phyloP scores from a whole-genome alignment of 768 basidiomycete species.

The Boletus huronensis region DNA sequence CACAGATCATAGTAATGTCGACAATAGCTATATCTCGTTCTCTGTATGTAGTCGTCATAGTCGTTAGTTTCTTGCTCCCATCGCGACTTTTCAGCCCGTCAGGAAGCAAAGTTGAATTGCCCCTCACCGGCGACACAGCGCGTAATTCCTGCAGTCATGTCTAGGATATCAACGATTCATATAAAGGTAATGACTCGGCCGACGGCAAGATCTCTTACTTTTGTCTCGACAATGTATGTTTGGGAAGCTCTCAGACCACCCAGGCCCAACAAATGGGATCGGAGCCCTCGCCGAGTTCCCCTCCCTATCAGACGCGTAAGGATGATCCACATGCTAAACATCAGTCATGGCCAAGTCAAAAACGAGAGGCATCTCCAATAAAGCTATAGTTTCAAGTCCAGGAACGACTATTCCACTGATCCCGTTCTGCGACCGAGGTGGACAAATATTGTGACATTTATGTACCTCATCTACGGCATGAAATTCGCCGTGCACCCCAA shows the following conservation, averaged over 20 bases:
- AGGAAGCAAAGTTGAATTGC: background rate
- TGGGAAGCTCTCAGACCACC: background rate
- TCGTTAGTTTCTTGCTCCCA: slow-evolving; percentile 3
- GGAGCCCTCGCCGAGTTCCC: background rate
- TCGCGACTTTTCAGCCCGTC: background rate
- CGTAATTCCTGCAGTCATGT: background rate
- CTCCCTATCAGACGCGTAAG: background rate
- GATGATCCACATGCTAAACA: background rate
- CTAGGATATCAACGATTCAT: background rate
- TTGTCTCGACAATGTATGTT: too few species aligned
- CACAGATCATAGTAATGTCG: slow-evolving; percentile 1
- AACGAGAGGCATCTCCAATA: too few species aligned
- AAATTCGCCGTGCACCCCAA: background rate
- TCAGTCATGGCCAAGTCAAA: background rate
- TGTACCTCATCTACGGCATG: too few species aligned
- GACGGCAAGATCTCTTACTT: background rate
- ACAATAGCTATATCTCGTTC: slow-evolving; percentile 16
- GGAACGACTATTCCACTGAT: background rate
- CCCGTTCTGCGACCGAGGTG: background rate
- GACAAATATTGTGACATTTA: background rate
- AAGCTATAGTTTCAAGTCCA: background rate
- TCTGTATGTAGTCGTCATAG: slow-evolving; percentile 21
- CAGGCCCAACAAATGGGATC: background rate
- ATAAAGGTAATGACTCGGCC: background rate
- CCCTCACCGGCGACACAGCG: background rate